Percentiles rank a stretch among this genome's conserved stretches.
phyloP scores from a whole-genome alignment of 73 alveolate species.

The Paramecium biaurelia region DNA sequence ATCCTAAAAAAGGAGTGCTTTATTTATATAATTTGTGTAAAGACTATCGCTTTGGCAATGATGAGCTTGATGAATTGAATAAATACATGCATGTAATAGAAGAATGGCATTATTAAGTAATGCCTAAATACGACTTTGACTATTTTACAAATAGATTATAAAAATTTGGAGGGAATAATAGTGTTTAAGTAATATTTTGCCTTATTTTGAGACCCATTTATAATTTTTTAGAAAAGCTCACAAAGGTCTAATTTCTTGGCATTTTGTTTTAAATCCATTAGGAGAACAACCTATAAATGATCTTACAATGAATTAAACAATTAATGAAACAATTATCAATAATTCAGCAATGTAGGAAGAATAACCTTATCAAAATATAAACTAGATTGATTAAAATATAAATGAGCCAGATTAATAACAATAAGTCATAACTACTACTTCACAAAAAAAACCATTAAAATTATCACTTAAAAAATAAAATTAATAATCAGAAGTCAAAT shows the following conservation, averaged over 20 bases:
- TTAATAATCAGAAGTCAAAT: not conserved
- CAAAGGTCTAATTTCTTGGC: constrained; percentile 34
- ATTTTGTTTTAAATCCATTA: not conserved
- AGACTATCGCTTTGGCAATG: not conserved
- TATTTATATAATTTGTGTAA: not conserved
- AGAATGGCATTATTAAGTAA: constrained; percentile 45
- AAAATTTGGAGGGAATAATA: constrained; percentile 16
- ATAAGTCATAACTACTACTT: not conserved
- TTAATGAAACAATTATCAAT: not conserved
- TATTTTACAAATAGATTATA: constrained; percentile 39
- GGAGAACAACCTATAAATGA: not conserved
- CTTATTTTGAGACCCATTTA: not conserved
- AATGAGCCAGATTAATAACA: not conserved
- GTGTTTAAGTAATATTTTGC: not conserved
- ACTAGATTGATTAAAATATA: not conserved
- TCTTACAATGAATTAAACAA: not conserved
- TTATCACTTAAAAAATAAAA: not conserved
- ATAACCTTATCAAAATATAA: not conserved
- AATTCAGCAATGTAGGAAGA: not conserved
- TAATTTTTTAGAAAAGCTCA: constrained; percentile 21
- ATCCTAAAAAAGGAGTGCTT: not conserved
- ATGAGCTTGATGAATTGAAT: constrained; percentile 17
- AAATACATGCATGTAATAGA: constrained; percentile 14
- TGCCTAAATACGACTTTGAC: constrained; percentile 37
- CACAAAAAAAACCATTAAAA: not conserved